These are phyloP conservation scores for Boletus barrowsii DNA, from an alignment of 768 basidiomycete species.

Conservation along the genomic window DNA sequence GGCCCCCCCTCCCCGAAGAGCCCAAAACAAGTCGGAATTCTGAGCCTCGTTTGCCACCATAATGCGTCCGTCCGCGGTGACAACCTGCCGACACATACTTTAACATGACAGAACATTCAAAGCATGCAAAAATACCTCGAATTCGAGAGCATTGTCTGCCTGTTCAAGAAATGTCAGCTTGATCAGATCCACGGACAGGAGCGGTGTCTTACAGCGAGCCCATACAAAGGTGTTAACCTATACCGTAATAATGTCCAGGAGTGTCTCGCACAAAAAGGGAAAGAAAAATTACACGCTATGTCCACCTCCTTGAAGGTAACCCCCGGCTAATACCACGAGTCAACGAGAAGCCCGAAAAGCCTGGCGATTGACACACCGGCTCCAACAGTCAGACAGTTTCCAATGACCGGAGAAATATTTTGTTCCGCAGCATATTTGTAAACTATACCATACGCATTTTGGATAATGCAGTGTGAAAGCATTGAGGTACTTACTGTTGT, in stretches of 20 bases:
- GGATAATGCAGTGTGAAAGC: not conserved
- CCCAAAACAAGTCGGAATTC: constrained; percentile 52
- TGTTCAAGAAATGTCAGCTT: constrained; percentile 11
- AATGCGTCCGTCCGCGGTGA: constrained; percentile 40
- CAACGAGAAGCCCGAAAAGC: not conserved
- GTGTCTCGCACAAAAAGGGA: not conserved
- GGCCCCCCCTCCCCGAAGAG: constrained; percentile 50
- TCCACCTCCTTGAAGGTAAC: constrained; percentile 50
- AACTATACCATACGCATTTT: constrained; percentile 2
- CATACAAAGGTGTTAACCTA: constrained; percentile 38
- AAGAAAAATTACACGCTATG: constrained; percentile 30
- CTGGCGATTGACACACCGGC: constrained; percentile 1
- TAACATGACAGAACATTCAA: not conserved
- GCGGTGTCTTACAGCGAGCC: constrained; percentile 35
- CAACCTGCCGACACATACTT: constrained; percentile 20
- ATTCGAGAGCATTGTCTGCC: constrained; percentile 47
- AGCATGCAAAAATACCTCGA: constrained; percentile 20
- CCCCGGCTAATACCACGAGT: constrained; percentile 35
- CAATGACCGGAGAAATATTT: constrained; percentile 18
- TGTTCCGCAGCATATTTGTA: constrained; percentile 12
- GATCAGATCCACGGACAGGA: not conserved
- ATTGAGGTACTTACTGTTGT: constrained; percentile 8
- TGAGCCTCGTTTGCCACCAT: constrained; percentile 39
- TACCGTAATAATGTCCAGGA: not conserved
- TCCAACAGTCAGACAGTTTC: constrained; percentile 22